These are phyloP conservation scores for Penicillium sp. DNA, from an alignment of 2,329 filamentous ascomycete species.

Conservation along the genomic window DNA sequence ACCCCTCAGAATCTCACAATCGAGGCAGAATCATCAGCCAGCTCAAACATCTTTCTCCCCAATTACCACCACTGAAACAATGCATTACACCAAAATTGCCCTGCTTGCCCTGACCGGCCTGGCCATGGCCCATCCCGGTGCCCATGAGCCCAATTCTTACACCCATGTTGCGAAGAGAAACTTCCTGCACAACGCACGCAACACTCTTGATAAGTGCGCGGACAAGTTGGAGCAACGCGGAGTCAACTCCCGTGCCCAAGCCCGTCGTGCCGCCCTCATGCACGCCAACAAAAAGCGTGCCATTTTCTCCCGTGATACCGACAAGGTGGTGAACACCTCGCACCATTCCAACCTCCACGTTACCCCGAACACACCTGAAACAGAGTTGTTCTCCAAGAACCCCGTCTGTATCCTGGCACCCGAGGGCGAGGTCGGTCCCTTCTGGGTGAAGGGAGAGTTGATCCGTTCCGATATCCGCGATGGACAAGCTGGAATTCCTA, in stretches of 20 bases:
- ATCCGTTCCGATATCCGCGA: conserved; percentile 41
- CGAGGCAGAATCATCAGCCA: background rate
- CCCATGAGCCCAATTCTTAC: conserved; percentile 19
- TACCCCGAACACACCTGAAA: conserved; percentile 20
- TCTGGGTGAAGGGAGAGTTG: conserved; percentile 46
- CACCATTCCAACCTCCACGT: conserved; percentile 38
- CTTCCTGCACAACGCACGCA: conserved; percentile 20
- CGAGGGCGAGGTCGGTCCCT: conserved; percentile 51
- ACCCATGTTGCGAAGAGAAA: conserved; percentile 14
- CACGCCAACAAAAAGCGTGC: conserved; percentile 18
- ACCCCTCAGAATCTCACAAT: background rate
- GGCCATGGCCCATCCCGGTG: conserved; percentile 21
- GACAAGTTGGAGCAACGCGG: conserved; percentile 21
- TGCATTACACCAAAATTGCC: conserved; percentile 14
- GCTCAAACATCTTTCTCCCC: background rate
- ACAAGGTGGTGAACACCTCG: conserved; percentile 35
- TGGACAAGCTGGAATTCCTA: conserved; percentile 35
- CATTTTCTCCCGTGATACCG: conserved; percentile 33
- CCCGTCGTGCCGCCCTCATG: conserved; percentile 23
- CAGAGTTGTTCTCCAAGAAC: conserved; percentile 28
- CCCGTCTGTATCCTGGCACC: conserved; percentile 51
- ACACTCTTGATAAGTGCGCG: conserved; percentile 24
- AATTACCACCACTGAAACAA: background rate
- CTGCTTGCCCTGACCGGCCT: conserved; percentile 16
- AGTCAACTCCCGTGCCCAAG: conserved; percentile 23